Evolutionary conservation across 2,329 filamentous ascomycete species (phyloP).

Genomic region (Pleochaeta shiraiana): DNA sequence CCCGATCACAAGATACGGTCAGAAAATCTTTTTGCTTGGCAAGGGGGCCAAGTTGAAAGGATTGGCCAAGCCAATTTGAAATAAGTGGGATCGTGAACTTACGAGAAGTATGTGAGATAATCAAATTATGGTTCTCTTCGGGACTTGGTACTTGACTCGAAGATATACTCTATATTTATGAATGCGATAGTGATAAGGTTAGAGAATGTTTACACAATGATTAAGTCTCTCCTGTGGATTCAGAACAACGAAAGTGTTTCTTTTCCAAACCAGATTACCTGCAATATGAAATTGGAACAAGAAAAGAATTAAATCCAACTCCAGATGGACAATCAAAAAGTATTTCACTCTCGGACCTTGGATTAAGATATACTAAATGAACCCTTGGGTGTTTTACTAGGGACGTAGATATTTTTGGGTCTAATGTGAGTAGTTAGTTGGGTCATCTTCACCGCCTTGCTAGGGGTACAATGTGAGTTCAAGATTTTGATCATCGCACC

Average conservation of each 20-base stretch:
- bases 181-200: background rate
- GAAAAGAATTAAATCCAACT: background rate
- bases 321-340: background rate
- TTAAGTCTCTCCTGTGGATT: background rate
- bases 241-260: background rate
- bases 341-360: background rate
- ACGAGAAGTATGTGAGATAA: background rate
- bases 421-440: slow-evolving; percentile 2
- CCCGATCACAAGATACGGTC: slow-evolving; percentile 13
- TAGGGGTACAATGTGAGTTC: background rate
- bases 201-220: background rate
- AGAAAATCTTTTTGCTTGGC: slow-evolving; percentile 11
- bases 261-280: background rate
- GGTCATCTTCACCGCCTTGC: background rate
- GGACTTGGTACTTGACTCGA: background rate
- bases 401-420: background rate
- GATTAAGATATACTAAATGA: background rate
- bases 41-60: slow-evolving; percentile 3
- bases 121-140: background rate
- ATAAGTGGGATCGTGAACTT: background rate
- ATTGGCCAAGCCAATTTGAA: background rate
- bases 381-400: background rate
- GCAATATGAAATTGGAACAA: background rate
- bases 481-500: background rate
- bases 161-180: background rate